Evolutionary conservation across 768 basidiomycete species (phyloP).

Genomic region (Infundibulicybe gibba): DNA sequence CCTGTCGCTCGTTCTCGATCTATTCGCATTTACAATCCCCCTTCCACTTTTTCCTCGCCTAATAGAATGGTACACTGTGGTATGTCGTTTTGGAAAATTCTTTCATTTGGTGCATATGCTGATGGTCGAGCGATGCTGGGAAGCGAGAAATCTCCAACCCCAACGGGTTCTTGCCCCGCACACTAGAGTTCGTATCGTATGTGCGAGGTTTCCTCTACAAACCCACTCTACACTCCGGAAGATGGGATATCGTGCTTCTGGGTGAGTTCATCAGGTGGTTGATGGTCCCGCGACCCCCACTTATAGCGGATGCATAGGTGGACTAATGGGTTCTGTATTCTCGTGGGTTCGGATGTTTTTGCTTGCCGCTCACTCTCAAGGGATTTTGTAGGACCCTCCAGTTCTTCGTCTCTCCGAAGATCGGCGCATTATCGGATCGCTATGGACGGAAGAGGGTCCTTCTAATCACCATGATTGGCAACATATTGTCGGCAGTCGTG

Average conservation of each 20-base stretch:
- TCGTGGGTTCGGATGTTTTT: conserved; percentile 50
- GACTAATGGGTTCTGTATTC: conserved; percentile 91
- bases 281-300: background rate
- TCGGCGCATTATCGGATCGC: conserved; percentile 83
- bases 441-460: conserved; percentile 87
- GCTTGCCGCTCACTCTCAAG: conserved; percentile 25
- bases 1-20: conserved; percentile 84
- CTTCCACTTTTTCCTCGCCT: conserved; percentile 98
- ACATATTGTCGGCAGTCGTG: conserved; percentile 86
- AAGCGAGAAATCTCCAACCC: conserved; percentile 73
- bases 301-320: conserved; percentile 39
- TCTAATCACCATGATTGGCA: conserved; percentile 87
- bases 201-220: conserved; percentile 66
- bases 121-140: too few relatives aligned
- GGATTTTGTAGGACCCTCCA: conserved; percentile 65
- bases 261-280: conserved; percentile 37
- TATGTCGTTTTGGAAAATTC: conserved; percentile 24
- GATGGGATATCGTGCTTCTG: conserved; percentile 95
- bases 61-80: conserved; percentile 87
- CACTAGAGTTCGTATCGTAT: conserved; percentile 62
- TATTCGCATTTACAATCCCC: conserved; percentile 90
- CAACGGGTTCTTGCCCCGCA: conserved; percentile 67
- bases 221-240: conserved; percentile 54
- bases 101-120: too few relatives aligned
- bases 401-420: conserved; percentile 77